Percentiles rank a stretch among this genome's conserved stretches.
These are phyloP conservation scores for Thermothielavioides terrestris DNA, from an alignment of 495 filamentous ascomycete genomes.

Conservation along the genomic window DNA sequence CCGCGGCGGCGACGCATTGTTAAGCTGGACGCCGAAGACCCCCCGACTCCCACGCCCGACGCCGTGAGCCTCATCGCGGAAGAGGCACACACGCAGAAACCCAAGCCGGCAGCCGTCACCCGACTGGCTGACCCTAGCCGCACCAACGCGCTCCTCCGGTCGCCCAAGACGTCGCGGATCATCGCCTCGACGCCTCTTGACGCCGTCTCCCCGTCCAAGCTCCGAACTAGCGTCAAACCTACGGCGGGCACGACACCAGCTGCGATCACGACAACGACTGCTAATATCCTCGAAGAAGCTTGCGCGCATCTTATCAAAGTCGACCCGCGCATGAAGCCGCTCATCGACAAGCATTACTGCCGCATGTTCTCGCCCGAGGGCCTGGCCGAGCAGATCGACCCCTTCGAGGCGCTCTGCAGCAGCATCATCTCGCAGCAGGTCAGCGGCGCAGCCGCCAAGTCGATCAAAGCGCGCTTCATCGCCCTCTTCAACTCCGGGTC, in stretches of 20 bases:
- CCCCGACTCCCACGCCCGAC: conserved; percentile 34
- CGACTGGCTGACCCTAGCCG: conserved; percentile 42
- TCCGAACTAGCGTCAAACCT: conserved; percentile 4
- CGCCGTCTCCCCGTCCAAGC: conserved; percentile 52
- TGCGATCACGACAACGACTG: conserved; percentile 59
- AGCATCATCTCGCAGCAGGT: conserved; percentile 96
- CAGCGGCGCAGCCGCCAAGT: conserved; percentile 78
- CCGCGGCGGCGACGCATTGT: conserved; percentile 25
- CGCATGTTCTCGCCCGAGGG: conserved; percentile 72
- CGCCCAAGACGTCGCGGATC: conserved; percentile 65
- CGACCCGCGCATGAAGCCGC: conserved; percentile 61
- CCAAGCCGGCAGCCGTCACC: conserved; percentile 30
- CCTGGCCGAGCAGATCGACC: conserved; percentile 73
- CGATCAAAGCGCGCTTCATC: conserved; percentile 81
- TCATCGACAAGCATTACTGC: conserved; percentile 72
- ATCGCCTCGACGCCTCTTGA: conserved; percentile 46
- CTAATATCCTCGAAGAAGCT: conserved; percentile 67
- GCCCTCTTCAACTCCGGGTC: conserved; percentile 50
- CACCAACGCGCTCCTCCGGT: conserved; percentile 68
- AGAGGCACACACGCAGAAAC: conserved; percentile 16
- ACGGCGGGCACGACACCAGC: background rate
- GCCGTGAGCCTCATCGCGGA: conserved; percentile 29
- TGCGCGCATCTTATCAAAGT: conserved; percentile 66
- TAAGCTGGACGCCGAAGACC: conserved; percentile 16
- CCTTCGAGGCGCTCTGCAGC: conserved; percentile 71